These are phyloP conservation scores for Fragaria vesca DNA, from an alignment of 306 rosid species.

Conservation along the genomic window DNA sequence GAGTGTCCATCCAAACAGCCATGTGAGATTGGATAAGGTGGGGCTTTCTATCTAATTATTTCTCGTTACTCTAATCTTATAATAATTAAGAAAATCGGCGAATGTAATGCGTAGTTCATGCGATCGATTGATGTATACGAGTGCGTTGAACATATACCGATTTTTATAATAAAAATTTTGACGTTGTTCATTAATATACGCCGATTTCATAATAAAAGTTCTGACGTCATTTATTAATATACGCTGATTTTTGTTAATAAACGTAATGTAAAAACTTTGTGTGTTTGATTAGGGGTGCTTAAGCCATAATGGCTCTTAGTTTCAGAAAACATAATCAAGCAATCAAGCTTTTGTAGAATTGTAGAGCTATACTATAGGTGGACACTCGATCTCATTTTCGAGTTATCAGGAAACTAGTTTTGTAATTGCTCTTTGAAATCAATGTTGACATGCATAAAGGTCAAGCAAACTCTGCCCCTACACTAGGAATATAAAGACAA, in stretches of 20 bases:
- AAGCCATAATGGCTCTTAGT: not conserved
- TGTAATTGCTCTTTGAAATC: not conserved
- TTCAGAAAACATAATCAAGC: not conserved
- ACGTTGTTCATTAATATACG: too few species aligned
- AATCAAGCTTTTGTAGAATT: too few species aligned
- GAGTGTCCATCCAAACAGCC: not conserved
- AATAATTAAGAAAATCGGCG: not conserved
- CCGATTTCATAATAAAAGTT: too few species aligned
- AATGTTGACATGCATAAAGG: not conserved
- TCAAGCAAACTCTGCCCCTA: not conserved
- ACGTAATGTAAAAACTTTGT: too few species aligned
- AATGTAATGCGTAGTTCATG: rapidly evolving
- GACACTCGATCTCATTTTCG: too few species aligned
- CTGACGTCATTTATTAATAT: too few species aligned
- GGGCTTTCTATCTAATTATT: not conserved
- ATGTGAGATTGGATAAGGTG: conserved; percentile 18
- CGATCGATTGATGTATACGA: too few species aligned
- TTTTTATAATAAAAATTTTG: too few species aligned
- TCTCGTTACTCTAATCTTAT: not conserved
- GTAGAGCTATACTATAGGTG: too few species aligned
- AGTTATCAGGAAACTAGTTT: not conserved
- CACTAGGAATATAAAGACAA: not conserved
- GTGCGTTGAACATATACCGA: too few species aligned
- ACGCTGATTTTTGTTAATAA: too few species aligned
- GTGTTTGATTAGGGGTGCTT: too few species aligned